These are phyloP conservation scores for Schizochytrium sp. DNA, from an alignment of 108 stramenopile species.

Conservation along the genomic window DNA sequence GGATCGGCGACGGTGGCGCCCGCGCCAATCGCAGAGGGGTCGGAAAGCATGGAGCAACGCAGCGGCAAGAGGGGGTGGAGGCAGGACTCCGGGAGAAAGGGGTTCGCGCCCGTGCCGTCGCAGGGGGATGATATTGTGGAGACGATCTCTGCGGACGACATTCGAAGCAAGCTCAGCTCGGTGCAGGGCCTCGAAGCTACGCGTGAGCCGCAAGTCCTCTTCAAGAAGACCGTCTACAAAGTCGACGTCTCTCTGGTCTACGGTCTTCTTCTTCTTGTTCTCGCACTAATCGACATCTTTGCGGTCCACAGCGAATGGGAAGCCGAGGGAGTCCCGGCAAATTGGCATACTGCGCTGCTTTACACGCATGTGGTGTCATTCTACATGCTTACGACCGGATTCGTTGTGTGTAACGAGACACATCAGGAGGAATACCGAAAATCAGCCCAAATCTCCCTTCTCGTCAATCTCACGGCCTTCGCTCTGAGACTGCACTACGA, in stretches of 20 bases:
- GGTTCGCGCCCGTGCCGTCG: background rate
- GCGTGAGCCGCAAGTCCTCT: background rate
- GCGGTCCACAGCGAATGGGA: background rate
- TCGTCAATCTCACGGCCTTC: background rate
- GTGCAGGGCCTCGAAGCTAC: background rate
- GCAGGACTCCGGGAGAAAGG: background rate
- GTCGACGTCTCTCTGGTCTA: background rate
- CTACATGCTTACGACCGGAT: background rate
- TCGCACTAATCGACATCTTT: background rate
- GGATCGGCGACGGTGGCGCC: no score
- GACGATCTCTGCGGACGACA: background rate
- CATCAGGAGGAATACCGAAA: background rate
- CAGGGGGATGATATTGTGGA: background rate
- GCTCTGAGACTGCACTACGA: background rate
- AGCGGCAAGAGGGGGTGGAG: background rate
- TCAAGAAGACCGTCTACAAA: constrained; percentile 11
- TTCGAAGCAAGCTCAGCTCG: background rate
- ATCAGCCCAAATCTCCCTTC: background rate
- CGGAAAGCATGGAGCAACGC: no score
- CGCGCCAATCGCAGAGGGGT: no score
- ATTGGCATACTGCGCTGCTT: background rate
- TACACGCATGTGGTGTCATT: background rate
- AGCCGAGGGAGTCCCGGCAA: background rate
- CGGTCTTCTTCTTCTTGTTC: background rate
- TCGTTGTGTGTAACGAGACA: background rate